Percentiles rank a stretch among this genome's conserved stretches.
phyloP scores from a whole-genome alignment of 371 early-diverging fungal genomes.

The Lichtheimia hyalospora region DNA sequence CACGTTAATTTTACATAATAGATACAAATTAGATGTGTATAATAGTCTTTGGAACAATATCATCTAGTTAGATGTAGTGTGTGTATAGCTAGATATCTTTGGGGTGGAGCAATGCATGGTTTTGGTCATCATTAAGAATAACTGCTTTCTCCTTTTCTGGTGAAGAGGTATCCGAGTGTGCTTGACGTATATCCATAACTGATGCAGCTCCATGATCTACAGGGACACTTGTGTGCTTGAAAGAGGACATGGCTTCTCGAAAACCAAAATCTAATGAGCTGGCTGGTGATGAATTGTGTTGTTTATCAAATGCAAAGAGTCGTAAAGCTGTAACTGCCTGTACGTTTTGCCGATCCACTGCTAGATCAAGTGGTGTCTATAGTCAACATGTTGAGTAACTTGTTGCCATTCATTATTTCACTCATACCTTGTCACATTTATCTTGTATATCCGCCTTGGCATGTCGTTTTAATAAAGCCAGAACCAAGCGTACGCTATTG shows the following conservation, averaged over 20 bases:
- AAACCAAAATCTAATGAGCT: constrained; percentile 52
- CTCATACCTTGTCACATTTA: constrained; percentile 49
- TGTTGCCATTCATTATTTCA: too few relatives aligned
- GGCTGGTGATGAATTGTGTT: constrained; percentile 45
- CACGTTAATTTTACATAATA: too few relatives aligned
- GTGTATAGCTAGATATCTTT: too few relatives aligned
- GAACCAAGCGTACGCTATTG: constrained; percentile 64
- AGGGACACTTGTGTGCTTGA: constrained; percentile 22
- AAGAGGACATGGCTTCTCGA: constrained; percentile 55
- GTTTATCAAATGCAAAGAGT: constrained; percentile 51
- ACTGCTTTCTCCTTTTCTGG: constrained; percentile 12
- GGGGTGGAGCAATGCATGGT: constrained; percentile 25
- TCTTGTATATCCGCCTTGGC: constrained; percentile 67
- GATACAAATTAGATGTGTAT: too few relatives aligned
- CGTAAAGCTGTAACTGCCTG: constrained; percentile 65
- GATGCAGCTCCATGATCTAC: constrained; percentile 27
- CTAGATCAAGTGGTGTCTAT: constrained; percentile 72
- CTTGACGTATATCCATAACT: constrained; percentile 32
- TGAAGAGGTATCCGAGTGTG: constrained; percentile 10
- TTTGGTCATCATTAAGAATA: constrained; percentile 37
- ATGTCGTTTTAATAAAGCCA: constrained; percentile 64
- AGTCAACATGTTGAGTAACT: too few relatives aligned
- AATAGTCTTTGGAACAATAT: too few relatives aligned
- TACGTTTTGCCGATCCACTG: constrained; percentile 60
- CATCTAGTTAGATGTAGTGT: too few relatives aligned